phyloP scores from a whole-genome alignment of 805 yeast genomes.

The Scheffersomyces stipitis region DNA sequence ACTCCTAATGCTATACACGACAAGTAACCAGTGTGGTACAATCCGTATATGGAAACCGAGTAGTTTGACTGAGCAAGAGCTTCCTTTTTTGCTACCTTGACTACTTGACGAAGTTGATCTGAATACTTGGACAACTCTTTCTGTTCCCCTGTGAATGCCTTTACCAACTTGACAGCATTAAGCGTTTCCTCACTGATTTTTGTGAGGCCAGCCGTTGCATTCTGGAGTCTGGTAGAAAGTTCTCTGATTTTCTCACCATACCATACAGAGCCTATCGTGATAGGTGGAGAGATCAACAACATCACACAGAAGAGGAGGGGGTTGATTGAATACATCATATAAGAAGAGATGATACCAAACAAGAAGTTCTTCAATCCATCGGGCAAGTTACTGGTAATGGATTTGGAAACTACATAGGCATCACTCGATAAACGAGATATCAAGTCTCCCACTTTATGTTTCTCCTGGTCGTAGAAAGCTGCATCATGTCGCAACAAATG shows the following conservation, averaged over 20 bases:
- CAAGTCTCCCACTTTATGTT: conserved; percentile 47
- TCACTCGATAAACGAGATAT: conserved; percentile 45
- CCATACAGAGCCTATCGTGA: conserved; percentile 45
- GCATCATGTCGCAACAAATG: conserved; percentile 42
- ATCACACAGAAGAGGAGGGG: conserved; percentile 44
- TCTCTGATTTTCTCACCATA: conserved; percentile 45
- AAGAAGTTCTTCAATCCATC: conserved; percentile 45
- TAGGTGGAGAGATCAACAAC: conserved; percentile 46
- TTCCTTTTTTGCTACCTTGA: conserved; percentile 42
- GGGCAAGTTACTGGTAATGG: conserved; percentile 43
- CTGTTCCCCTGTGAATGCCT: conserved; percentile 44
- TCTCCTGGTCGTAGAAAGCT: conserved; percentile 41
- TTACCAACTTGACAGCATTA: conserved; percentile 41
- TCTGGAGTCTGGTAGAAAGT: conserved; percentile 40
- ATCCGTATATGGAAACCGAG: conserved; percentile 40
- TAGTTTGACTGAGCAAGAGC: conserved; percentile 47
- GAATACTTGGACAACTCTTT: conserved; percentile 41
- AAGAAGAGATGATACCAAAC: conserved; percentile 41
- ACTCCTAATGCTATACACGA: conserved; percentile 44
- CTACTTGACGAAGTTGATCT: conserved; percentile 38
- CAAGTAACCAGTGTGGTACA: conserved; percentile 44
- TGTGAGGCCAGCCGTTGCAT: conserved; percentile 45
- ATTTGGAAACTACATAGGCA: conserved; percentile 46
- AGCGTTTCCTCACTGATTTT: conserved; percentile 45
- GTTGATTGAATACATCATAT: conserved; percentile 45